A percentile compares a stretch with the other conserved stretches of the same genome.
Evolutionary conservation across 2,329 filamentous ascomycete genomes (phyloP).

Genomic region (Phyllosticta capitalensis): DNA sequence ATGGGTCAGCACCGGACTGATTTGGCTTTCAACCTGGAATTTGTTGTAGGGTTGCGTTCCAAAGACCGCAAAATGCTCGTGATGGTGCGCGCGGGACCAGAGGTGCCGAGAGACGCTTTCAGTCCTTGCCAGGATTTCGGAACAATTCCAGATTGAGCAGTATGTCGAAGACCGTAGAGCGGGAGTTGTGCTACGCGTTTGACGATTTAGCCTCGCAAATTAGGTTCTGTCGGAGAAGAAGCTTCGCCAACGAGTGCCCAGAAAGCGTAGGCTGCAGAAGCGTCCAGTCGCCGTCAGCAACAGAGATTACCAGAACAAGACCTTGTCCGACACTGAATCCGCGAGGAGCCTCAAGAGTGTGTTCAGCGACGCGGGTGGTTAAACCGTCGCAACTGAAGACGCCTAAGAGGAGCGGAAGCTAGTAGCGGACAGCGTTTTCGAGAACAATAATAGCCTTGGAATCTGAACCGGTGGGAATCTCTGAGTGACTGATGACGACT

Average conservation of each 20-base stretch:
- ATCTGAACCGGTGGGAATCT: constrained; percentile 25
- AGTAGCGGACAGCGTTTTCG: constrained; percentile 23
- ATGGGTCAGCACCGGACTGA: constrained; percentile 15
- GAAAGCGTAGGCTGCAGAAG: constrained; percentile 3
- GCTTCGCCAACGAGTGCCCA: constrained; percentile 5
- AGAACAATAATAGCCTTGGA: constrained; percentile 32
- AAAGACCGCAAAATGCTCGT: constrained; percentile 9
- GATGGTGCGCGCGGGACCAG: background rate
- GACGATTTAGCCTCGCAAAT: constrained; percentile 7
- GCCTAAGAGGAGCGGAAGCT: constrained; percentile 5
- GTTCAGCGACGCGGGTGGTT: constrained; percentile 2
- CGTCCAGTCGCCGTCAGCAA: constrained; percentile 36
- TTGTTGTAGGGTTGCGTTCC: background rate
- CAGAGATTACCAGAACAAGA: constrained; percentile 34
- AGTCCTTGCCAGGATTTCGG: constrained; percentile 8
- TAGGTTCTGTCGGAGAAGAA: constrained; percentile 1
- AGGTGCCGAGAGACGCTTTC: constrained; percentile 4
- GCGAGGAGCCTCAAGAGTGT: constrained; percentile 27
- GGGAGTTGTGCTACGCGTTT: constrained; percentile 4
- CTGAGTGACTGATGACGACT: constrained; percentile 37
- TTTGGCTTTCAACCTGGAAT: constrained; percentile 9
- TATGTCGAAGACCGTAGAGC: background rate
- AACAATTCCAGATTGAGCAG: constrained; percentile 7
- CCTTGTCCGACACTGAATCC: constrained; percentile 25
- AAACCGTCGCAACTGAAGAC: constrained; percentile 5